Evolutionary conservation across 2,329 filamentous ascomycete species (phyloP), one percentile per base, ranked within the genome.

Genomic region (Trichocomaceae sp.): DNA sequence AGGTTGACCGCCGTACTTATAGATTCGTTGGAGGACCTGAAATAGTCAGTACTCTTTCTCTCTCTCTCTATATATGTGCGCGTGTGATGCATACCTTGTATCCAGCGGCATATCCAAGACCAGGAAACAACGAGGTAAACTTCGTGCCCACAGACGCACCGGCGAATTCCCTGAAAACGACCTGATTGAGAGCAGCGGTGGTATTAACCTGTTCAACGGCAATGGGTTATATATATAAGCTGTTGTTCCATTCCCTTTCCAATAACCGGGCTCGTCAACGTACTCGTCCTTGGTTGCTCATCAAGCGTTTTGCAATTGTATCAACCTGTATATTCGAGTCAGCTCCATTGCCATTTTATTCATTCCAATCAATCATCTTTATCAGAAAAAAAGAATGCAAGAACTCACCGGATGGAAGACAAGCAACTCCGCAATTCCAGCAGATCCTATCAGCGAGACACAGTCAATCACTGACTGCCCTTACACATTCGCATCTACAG

Each of bases 1-100:
- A 45, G 93, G 93, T 78, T 99, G 93, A 50, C 93, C 93, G 62
- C 93, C 93, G 69, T 96, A 99, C 78, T 99, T 99, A 83, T 99
- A 99, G 70, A 99, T 84, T 72, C 93, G 82, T 82, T 99, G 93
- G 55, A 96, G 83, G 59, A 97, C 80, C 83, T 85, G 44, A 29
- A 4, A 19, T 17, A 20, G 2, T 17, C 17, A 19, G 22, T 42
- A 29, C 8, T 41, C 5, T 9, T 19, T 19, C 1, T 42, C 39
- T 13, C 22, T 2, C 13, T 22, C 10, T 20, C 2, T 19, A 2
- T n/a, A n/a, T n/a, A n/a, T n/a, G n/a, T n/a, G n/a, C n/a, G n/a
- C n/a, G n/a, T n/a, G n/a, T n/a, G 22, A 39, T 35, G 47, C 71
- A 52, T 65, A 86, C 85, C 82, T 99, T 99, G 81, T 99, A 99